Percentiles rank a stretch among this genome's conserved stretches.
Evolutionary conservation across 257 asterid species (phyloP).

Genomic region (Striga asiatica): DNA sequence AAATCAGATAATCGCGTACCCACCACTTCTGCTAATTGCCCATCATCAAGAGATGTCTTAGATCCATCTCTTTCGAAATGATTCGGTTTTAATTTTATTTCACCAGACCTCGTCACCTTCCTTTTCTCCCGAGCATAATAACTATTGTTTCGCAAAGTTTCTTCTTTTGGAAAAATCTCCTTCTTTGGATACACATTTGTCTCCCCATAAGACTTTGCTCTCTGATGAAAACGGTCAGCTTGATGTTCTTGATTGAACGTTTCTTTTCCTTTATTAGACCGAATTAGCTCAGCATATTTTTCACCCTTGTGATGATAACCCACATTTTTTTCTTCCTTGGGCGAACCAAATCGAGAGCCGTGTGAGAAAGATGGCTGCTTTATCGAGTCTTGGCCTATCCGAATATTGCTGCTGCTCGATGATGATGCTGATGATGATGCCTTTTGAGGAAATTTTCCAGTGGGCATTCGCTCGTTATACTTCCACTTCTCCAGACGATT

Average conservation of each 20-base stretch:
- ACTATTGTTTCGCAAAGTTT: conserved; percentile 12
- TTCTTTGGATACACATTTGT: conserved; percentile 25
- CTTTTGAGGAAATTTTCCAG: conserved; percentile 30
- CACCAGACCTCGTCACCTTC: no score
- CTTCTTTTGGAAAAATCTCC: conserved; percentile 21
- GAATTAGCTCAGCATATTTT: conserved; percentile 17
- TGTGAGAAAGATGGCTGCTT: not conserved
- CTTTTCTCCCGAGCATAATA: conserved; percentile 23
- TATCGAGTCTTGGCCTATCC: conserved; percentile 2
- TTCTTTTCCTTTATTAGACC: conserved; percentile 27
- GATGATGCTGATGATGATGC: no score
- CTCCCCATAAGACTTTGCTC: conserved; percentile 22
- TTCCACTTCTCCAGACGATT: conserved; percentile 79
- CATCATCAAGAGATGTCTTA: conserved; percentile 33
- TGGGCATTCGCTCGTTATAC: conserved; percentile 65
- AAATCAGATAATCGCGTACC: conserved; percentile 36
- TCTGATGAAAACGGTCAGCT: conserved; percentile 22
- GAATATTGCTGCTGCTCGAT: no score
- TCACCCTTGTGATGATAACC: conserved; percentile 14
- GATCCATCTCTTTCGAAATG: conserved; percentile 32
- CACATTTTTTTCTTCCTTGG: conserved; percentile 14
- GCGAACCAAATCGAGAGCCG: conserved; percentile 22
- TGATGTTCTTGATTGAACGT: conserved; percentile 23
- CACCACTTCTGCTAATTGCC: conserved; percentile 24
- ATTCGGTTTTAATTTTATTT: conserved; percentile 38